Evolutionary conservation across 805 yeast species (phyloP), one percentile per base, ranked within the genome.

Genomic region (Candida sakaeoensis): DNA sequence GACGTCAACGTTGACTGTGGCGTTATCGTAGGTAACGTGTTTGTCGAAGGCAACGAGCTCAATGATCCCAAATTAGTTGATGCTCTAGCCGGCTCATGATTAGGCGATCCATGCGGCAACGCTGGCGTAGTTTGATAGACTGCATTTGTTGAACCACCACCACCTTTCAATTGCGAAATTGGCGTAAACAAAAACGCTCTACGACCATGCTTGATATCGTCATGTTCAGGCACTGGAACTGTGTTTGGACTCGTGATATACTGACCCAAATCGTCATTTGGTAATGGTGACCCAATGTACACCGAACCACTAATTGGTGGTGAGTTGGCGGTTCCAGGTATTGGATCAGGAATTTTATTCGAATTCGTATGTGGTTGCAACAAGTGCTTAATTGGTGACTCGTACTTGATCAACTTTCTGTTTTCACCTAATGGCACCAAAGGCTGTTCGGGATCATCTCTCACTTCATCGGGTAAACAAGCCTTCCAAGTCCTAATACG

Each of bases 401-500:
- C 89, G 53, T 77, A 80, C 54, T 83, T 81, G 55, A 80, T 80
- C 57, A 85, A 72, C 48, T 77, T 75, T 53, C 90, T 74, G 39
- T 85, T 77, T 43, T 78, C 80, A 40, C 55, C 62, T 37, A 91
- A 72, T 6, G 91, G 89, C 27, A 78, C 77, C 16, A 85, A 79
- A 24, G 85, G 84, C 42, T 66, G 70, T 54, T 90, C 97, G 53
- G 86, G 91, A 40, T 72, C 69, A 48, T 85, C 89, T 53, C 98
- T 79, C 35, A 91, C 85, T 61, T 91, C 98, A 61, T 93, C 98
- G 0, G 99, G 99, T 49, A 93, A 73, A 69, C 98, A 93, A 5
- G 97, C 97, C 62, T 88, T 91, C 99, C 99, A 93, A 2, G 99
- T 91, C 56, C 98, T 77, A 53, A 93, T 93, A 57, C 91, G 85